Base-by-base conservation (phyloP, 2,329 filamentous ascomycete species). In the Curvularia sp. region DNA sequence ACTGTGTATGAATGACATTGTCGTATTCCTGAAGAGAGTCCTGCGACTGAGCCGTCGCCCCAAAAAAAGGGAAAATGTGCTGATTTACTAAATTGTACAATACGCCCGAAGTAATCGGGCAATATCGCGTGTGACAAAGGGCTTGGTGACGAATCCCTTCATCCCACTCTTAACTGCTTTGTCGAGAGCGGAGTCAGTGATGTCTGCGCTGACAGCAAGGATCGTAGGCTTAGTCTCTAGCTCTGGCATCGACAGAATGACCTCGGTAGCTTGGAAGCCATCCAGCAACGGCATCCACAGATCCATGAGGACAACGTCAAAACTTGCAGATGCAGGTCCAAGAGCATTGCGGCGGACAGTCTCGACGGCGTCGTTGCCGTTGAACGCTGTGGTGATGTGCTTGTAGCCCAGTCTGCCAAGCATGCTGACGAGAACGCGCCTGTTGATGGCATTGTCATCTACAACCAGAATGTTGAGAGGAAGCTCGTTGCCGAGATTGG, bases 251-350 rank as follows among this genome's bases (percentile, higher is more conserved):
- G 79, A 76, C 10, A 89, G 75, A 42, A 91, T 91, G 46, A 81
- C 79, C 66, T 84, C 81, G 0, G 88, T 86, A 1, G 89, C 89
- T 69, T 90, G 85, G 63, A 89, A 91, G 1, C 89, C 89, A 68
- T 91, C 88, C 81, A 91, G 87, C 63, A 87, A 80, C 0, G 89
- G 89, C 87, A 91, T 91, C 89, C 89, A 91, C 9, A 91, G 81
- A 74, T 91, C 89, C 89, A 91, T 91, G 42, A 91, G 77, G 23
- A 91, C 81, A 1, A 89, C 82, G 66, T 90, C 84, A 55, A 90
- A 84, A 41, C 76, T 73, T 18, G 71, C 62, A 27, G 64, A 69
- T 27, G 62, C 50, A 54, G 70, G 50, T 27, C 50, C 59, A 13
- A 61, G 52, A 15, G 66, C 60, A 25, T 77, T 73, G 48, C 80